Evolutionary conservation across 2,329 filamentous ascomycete species (phyloP).

Genomic region (Colletotrichum graminicola): DNA sequence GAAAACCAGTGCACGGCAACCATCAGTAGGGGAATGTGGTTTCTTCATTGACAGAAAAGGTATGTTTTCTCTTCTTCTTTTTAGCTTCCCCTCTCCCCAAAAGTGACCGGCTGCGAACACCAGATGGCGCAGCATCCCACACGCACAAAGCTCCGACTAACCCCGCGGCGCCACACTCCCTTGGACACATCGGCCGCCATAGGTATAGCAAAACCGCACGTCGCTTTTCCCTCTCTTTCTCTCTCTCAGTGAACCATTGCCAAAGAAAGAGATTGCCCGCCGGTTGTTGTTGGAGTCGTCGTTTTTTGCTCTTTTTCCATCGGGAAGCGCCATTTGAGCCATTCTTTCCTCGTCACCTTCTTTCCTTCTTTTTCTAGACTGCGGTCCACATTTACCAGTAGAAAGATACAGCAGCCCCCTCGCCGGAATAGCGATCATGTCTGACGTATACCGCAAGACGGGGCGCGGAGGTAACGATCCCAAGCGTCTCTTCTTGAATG

Average conservation of each 20-base stretch:
- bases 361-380: background rate
- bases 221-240: constrained; percentile 16
- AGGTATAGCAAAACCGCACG: constrained; percentile 28
- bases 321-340: background rate
- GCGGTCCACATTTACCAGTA: too few relatives aligned
- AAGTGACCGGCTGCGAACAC: constrained; percentile 28
- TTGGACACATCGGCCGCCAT: constrained; percentile 15
- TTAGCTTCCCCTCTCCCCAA: background rate
- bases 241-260: background rate
- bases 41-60: constrained; percentile 22
- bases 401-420: background rate
- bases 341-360: background rate
- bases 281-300: background rate
- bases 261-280: constrained; percentile 10
- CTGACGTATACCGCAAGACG: constrained; percentile 62
- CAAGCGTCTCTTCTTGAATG: background rate
- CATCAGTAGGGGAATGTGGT: constrained; percentile 3
- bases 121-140: constrained; percentile 10
- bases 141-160: constrained; percentile 22
- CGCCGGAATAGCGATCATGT: constrained; percentile 31
- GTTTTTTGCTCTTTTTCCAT: background rate
- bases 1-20: constrained; percentile 25
- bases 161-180: constrained; percentile 40
- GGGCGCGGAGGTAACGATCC: constrained; percentile 69
- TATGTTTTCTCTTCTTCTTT: constrained; percentile 15